phyloP scores from a whole-genome alignment of 2,329 filamentous ascomycete genomes.

The Daldinia eschscholtzii region DNA sequence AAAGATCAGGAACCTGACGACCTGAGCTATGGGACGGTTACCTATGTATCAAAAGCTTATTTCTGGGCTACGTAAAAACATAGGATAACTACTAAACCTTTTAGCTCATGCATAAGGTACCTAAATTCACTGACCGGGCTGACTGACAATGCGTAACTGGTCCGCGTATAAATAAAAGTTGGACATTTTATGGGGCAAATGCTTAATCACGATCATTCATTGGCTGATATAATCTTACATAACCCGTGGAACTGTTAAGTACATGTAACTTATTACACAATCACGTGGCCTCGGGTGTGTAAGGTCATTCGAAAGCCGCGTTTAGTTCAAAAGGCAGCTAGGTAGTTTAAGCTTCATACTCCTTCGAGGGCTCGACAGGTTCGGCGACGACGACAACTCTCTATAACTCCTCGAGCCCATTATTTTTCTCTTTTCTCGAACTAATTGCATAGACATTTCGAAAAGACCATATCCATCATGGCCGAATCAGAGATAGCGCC shows the following conservation, averaged over 20 bases:
- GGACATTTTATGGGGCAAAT: conserved; percentile 28
- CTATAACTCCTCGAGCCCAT: conserved; percentile 18
- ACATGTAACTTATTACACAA: conserved; percentile 18
- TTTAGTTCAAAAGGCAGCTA: conserved; percentile 23
- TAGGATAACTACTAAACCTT: background rate
- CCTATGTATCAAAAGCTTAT: conserved; percentile 14
- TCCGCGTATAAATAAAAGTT: conserved; percentile 5
- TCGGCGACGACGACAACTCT: conserved; percentile 28
- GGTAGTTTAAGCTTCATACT: conserved; percentile 32
- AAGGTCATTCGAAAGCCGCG: conserved; percentile 31
- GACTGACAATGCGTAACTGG: conserved; percentile 3
- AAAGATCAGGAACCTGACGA: background rate
- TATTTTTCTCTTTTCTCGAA: conserved; percentile 4
- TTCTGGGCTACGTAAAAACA: background rate
- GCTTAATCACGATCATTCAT: background rate
- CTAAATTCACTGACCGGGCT: conserved; percentile 5
- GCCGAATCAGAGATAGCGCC: conserved; percentile 73
- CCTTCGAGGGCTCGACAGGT: conserved; percentile 30
- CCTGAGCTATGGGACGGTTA: background rate
- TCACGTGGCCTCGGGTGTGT: conserved; percentile 32
- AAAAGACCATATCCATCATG: conserved; percentile 56
- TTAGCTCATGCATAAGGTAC: conserved; percentile 29
- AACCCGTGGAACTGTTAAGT: background rate
- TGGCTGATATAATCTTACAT: conserved; percentile 21
- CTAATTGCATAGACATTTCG: background rate